Evolutionary conservation across 306 rosid species (phyloP).

Genomic region (Rubus idaeus): DNA sequence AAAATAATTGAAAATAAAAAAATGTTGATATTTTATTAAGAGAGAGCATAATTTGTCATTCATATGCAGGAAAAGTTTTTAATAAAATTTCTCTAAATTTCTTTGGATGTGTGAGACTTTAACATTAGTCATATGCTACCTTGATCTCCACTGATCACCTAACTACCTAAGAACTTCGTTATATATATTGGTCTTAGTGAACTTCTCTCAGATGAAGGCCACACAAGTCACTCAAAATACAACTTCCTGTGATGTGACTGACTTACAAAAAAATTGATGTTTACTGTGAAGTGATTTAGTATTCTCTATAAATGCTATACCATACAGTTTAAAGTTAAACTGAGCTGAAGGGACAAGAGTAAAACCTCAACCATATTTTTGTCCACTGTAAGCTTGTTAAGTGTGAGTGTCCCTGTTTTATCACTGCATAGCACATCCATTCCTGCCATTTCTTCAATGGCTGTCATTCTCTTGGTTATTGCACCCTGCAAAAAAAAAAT

Average conservation of each 20-base stretch:
- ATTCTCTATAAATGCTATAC: background rate
- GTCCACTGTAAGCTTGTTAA: slow-evolving; percentile 80
- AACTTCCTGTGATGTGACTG: background rate
- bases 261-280: background rate
- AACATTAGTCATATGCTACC: background rate
- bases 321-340: background rate
- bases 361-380: slow-evolving; percentile 59
- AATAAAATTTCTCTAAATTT: background rate
- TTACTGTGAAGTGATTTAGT: background rate
- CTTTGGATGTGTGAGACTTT: background rate
- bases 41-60: background rate
- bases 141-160: background rate
- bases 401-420: slow-evolving; percentile 76
- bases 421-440: slow-evolving; percentile 80
- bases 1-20: background rate
- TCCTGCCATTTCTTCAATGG: slow-evolving; percentile 86
- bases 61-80: background rate
- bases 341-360: slow-evolving; percentile 17
- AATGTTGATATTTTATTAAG: background rate
- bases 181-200: background rate
- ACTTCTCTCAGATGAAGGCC: slow-evolving; percentile 3
- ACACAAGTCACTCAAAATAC: background rate
- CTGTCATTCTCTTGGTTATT: slow-evolving; percentile 82
- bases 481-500: slow-evolving; percentile 55
- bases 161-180: background rate